phyloP scores from a whole-genome alignment of 139 green algal species.

The Gonium pectorale region DNA sequence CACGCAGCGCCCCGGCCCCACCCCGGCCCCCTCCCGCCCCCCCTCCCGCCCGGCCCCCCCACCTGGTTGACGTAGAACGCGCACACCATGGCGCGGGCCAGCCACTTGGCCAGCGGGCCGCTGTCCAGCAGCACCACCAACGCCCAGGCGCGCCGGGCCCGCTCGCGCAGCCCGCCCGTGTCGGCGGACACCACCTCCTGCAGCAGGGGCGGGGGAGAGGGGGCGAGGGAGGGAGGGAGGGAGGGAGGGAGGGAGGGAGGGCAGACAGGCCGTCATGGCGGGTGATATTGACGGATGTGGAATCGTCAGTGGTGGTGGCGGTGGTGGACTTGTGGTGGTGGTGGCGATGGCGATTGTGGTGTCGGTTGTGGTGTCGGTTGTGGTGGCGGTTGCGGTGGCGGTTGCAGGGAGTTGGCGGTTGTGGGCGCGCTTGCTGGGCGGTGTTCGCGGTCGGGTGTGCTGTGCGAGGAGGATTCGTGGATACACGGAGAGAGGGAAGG shows the following conservation, averaged over 20 bases:
- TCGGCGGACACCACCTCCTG: constrained; percentile 28
- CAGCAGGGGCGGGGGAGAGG: not conserved
- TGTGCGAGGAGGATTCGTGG: too few species aligned
- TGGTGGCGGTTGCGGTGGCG: too few species aligned
- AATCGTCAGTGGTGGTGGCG: too few species aligned
- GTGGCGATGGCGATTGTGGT: not conserved
- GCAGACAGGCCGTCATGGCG: too few species aligned
- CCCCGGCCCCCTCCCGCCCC: too few species aligned
- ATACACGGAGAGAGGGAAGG: too few species aligned
- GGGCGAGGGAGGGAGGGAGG: not conserved
- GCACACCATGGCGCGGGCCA: constrained; percentile 36
- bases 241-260: not conserved
- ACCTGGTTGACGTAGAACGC: constrained; percentile 49
- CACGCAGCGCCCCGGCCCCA: not conserved
- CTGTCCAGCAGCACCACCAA: constrained; percentile 40
- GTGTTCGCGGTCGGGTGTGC: too few species aligned
- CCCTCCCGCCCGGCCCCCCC: too few species aligned
- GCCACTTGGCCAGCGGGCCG: constrained; percentile 40
- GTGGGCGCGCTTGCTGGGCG: too few species aligned
- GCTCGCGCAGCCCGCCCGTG: not conserved
- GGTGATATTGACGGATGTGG: too few species aligned
- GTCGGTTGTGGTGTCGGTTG: too few species aligned
- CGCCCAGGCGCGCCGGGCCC: not conserved
- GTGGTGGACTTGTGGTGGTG: not conserved
- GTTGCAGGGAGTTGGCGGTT: too few species aligned